Percentiles rank a stretch among this genome's conserved stretches.
These are phyloP conservation scores for Rutstroemia sp. DNA, from an alignment of 2,329 filamentous ascomycete species.

Conservation along the genomic window DNA sequence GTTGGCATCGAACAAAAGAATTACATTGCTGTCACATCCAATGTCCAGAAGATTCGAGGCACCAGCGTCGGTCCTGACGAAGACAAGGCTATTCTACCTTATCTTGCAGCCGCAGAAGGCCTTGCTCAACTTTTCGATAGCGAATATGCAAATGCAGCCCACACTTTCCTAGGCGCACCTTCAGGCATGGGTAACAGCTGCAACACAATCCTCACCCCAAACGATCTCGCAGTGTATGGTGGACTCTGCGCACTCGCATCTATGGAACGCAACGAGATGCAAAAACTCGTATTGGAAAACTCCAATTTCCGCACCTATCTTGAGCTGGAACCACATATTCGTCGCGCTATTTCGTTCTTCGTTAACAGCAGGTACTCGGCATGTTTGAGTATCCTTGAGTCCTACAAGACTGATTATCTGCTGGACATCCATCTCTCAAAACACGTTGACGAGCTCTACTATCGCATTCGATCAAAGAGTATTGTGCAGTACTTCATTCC, in stretches of 20 bases:
- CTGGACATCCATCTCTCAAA: constrained; percentile 79
- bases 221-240: constrained; percentile 89
- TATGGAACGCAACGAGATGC: constrained; percentile 73
- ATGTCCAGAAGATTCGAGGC: constrained; percentile 59
- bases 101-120: constrained; percentile 49
- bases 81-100: constrained; percentile 42
- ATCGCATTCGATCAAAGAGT: constrained; percentile 75
- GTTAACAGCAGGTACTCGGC: constrained; percentile 82
- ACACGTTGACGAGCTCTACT: constrained; percentile 65
- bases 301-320: constrained; percentile 75
- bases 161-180: constrained; percentile 44
- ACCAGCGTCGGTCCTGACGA: constrained; percentile 35
- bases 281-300: constrained; percentile 72
- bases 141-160: constrained; percentile 61
- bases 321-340: constrained; percentile 88
- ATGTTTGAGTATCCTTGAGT: constrained; percentile 75
- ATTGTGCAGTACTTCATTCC: constrained; percentile 90
- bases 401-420: constrained; percentile 78
- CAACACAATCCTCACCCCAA: constrained; percentile 67
- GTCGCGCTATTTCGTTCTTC: constrained; percentile 83
- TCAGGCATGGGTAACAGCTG: constrained; percentile 46
- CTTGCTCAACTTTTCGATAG: constrained; percentile 51
- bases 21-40: constrained; percentile 61
- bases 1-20: constrained; percentile 70
- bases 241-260: constrained; percentile 84